Evolutionary conservation across 2,329 filamentous ascomycete genomes (phyloP), one percentile per base, ranked within the genome.

Genomic region (Microdochium bolleyi): DNA sequence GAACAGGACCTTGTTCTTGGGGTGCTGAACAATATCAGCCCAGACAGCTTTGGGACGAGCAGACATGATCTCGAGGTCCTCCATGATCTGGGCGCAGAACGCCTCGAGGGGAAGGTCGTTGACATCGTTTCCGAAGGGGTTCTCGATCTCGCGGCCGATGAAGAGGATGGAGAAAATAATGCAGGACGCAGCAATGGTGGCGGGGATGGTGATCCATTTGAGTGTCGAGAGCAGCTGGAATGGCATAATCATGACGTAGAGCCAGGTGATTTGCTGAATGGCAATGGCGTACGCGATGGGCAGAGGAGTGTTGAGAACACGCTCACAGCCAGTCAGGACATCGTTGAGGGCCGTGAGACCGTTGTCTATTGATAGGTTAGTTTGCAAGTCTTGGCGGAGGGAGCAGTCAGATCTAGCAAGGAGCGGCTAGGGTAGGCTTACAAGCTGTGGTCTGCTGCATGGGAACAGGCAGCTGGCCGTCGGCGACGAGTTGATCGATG

Each of bases 261-360:
- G 80, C 83, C 88, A 92, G 30, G 89, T 89, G 64, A 94, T 92
- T 66, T 95, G 89, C 21, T 85, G 84, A 66, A 94, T 92, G 61
- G 88, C 83, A 61, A 95, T 94, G 58, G 81, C 83, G 73, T 95
- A 95, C 49, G 89, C 89, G 53, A 90, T 79, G 2, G 89, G 89
- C 0, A 95, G 79, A 1, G 89, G 89, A 0, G 89, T 95, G 66
- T 86, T 88, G 30, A 92, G 80, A 21, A 95, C 84, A 56, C 89
- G 85, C 63, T 94, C 88, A 49, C 84, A 84, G 54, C 85, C 84
- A 16, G 82, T 81, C 59, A 90, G 74, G 53, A 85, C 80, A 58
- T 95, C 89, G 63, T 88, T 89, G 52, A 95, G 72, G 3, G 78
- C 68, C 49, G 76, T 73, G 9, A 94, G 64, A 57, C 78, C 75